Evolutionary conservation across 768 basidiomycete genomes (phyloP).

Genomic region (Suillus sp.): DNA sequence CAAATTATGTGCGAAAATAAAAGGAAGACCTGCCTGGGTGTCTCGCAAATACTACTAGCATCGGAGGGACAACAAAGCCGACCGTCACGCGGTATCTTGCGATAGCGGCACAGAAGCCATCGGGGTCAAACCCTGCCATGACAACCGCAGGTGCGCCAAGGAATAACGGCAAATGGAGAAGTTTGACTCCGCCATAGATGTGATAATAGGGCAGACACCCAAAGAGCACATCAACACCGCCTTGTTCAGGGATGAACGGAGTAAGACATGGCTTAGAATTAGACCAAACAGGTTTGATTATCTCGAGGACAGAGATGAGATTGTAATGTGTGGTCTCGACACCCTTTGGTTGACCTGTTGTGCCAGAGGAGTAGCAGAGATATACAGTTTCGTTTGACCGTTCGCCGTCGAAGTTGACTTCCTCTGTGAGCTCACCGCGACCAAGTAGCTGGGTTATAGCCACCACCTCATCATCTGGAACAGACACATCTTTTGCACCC

Average conservation of each 20-base stretch:
- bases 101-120: constrained; percentile 63
- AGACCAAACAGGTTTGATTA: constrained; percentile 49
- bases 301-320: constrained; percentile 58
- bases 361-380: constrained; percentile 69
- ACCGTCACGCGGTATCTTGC: constrained; percentile 63
- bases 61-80: constrained; percentile 74
- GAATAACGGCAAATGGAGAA: constrained; percentile 60
- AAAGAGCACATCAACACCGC: constrained; percentile 48
- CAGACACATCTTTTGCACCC: constrained; percentile 11
- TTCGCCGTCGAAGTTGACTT: constrained; percentile 57
- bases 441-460: constrained; percentile 45
- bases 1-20: background rate
- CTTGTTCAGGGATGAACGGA: constrained; percentile 13
- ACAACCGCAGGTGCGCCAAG: constrained; percentile 55
- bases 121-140: constrained; percentile 72
- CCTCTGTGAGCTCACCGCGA: constrained; percentile 48
- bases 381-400: constrained; percentile 60
- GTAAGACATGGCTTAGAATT: constrained; percentile 32
- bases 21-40: constrained; percentile 56
- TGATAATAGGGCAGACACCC: constrained; percentile 67
- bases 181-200: constrained; percentile 59
- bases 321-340: constrained; percentile 72
- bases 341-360: constrained; percentile 79
- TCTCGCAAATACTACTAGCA: constrained; percentile 74
- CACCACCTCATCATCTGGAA: constrained; percentile 31